A percentile compares a stretch with the other conserved stretches of the same genome.
These are phyloP conservation scores for Solanum dulcamara DNA, from an alignment of 257 asterid genomes.

Conservation along the genomic window DNA sequence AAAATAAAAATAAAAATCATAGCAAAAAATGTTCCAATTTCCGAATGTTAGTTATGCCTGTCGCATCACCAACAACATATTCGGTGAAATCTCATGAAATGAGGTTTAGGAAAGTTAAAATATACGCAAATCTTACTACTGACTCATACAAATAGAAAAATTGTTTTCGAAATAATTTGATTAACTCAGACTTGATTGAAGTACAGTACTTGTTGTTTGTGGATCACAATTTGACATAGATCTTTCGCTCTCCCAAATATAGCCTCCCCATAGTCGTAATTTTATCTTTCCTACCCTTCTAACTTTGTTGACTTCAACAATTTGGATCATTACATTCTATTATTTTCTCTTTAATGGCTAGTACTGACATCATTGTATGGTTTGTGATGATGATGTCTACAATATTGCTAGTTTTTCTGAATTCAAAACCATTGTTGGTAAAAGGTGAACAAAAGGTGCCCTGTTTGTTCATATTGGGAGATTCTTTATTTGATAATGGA, in stretches of 20 bases:
- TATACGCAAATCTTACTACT: too few species aligned
- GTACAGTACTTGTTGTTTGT: not conserved
- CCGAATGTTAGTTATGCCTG: not conserved
- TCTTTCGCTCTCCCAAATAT: not conserved
- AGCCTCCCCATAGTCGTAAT: too few species aligned
- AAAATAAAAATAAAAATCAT: too few species aligned
- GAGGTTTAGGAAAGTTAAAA: too few species aligned
- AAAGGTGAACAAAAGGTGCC: constrained; percentile 19
- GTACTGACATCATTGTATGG: not conserved
- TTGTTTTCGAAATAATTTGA: too few species aligned
- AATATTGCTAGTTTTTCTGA: not conserved
- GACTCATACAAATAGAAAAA: too few species aligned
- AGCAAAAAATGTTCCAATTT: not conserved
- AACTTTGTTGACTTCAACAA: not conserved
- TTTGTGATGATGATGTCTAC: not conserved
- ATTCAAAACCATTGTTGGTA: not conserved
- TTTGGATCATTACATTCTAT: not conserved
- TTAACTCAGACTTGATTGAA: not conserved
- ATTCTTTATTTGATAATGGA: constrained; percentile 29
- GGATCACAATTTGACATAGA: not conserved
- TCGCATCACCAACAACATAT: too few species aligned
- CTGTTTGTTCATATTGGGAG: constrained; percentile 34
- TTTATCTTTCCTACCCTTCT: not conserved
- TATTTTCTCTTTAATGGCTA: not conserved
- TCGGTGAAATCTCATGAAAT: too few species aligned